These are phyloP conservation scores for Fusarium illudens DNA, from an alignment of 2,329 filamentous ascomycete species.

Conservation along the genomic window DNA sequence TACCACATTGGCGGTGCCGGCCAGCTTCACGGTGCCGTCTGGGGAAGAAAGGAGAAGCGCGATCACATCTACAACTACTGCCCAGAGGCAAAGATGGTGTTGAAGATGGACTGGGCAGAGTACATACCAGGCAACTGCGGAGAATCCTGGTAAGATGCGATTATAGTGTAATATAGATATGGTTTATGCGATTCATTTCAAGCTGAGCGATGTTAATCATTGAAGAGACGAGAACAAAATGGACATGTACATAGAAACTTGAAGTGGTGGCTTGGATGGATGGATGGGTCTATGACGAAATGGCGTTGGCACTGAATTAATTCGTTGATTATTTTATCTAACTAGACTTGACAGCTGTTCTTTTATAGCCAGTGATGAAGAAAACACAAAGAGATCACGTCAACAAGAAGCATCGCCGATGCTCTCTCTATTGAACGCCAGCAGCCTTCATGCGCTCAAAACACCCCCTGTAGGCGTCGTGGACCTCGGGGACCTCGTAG, in stretches of 20 bases:
- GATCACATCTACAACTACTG: conserved; percentile 64
- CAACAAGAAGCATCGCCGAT: neutral
- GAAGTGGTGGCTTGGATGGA: neutral
- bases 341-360: conserved; percentile 9
- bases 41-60: conserved; percentile 55
- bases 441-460: conserved; percentile 16
- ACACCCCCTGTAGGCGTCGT: conserved; percentile 61
- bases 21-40: conserved; percentile 56
- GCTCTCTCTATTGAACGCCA: conserved; percentile 37
- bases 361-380: conserved; percentile 53
- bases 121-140: conserved; percentile 60
- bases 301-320: neutral
- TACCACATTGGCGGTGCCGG: conserved; percentile 63
- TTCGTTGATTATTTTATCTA: neutral
- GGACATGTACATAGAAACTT: neutral
- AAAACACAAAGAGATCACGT: neutral
- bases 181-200: neutral
- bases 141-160: neutral
- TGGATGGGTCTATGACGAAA: neutral
- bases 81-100: conserved; percentile 66
- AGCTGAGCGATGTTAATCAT: neutral
- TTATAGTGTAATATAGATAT: neutral
- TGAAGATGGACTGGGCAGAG: conserved; percentile 62
- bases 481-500: conserved; percentile 67
- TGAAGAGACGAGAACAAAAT: neutral